Evolutionary conservation across 2,329 filamentous ascomycete species (phyloP).

Genomic region (Talaromyces sp.): DNA sequence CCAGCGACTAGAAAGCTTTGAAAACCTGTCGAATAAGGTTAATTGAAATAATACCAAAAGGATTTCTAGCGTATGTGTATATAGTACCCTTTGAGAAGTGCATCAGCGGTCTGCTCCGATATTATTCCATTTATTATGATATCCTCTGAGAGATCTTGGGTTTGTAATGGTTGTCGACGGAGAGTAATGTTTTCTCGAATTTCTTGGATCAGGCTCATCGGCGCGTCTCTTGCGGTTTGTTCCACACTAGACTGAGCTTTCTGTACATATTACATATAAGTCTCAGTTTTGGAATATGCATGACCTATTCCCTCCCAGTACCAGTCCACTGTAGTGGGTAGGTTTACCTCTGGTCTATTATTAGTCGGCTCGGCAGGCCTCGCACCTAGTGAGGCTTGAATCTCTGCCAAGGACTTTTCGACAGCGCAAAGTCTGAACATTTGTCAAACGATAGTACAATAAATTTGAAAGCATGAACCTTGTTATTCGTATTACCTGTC

Average conservation of each 20-base stretch:
- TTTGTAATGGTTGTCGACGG: conserved; percentile 4
- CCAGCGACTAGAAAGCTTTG: conserved; percentile 18
- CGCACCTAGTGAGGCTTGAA: conserved; percentile 8
- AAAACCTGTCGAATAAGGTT: conserved; percentile 6
- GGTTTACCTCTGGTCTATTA: neutral
- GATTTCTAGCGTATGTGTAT: neutral
- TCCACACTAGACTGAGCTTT: conserved; percentile 7
- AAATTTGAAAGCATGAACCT: neutral
- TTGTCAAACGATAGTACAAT: neutral
- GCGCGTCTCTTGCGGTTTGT: conserved; percentile 17
- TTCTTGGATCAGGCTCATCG: conserved; percentile 21
- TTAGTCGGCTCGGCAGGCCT: neutral
- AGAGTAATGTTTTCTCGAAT: conserved; percentile 18
- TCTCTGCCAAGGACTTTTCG: conserved; percentile 6
- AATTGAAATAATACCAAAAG: neutral
- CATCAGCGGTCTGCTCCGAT: conserved; percentile 7
- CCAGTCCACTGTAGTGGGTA: no score
- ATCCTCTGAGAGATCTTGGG: conserved; percentile 9
- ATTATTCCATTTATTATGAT: conserved; percentile 10
- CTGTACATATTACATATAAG: no score
- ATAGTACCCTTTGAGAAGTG: conserved; percentile 12
- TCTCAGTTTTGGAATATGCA: neutral
- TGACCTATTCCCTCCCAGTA: neutral
- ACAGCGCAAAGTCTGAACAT: conserved; percentile 5
- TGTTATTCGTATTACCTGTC: neutral